These are phyloP conservation scores for Phytopythium aichiense DNA, from an alignment of 352 stramenopile species.

Conservation along the genomic window DNA sequence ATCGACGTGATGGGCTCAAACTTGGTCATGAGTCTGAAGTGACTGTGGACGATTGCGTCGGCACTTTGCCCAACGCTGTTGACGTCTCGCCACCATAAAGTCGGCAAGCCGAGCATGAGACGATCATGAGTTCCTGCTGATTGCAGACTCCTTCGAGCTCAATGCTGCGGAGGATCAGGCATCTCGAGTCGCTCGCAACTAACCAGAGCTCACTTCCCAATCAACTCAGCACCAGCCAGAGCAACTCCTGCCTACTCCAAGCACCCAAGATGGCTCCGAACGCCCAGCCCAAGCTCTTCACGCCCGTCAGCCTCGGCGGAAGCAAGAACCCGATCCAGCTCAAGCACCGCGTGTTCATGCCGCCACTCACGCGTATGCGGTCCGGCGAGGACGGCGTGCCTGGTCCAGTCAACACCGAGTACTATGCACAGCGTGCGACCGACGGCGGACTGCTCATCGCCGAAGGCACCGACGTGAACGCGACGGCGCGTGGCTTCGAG, in stretches of 20 bases:
- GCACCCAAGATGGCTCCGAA: background rate
- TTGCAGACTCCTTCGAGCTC: background rate
- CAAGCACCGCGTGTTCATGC: conserved; percentile 25
- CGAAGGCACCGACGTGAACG: conserved; percentile 3
- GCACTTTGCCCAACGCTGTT: background rate
- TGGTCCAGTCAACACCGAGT: conserved; percentile 16
- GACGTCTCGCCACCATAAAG: no score
- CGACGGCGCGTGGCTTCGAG: conserved; percentile 9
- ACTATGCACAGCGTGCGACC: conserved; percentile 7
- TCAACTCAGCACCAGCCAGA: background rate
- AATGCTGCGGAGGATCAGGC: background rate
- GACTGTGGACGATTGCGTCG: background rate
- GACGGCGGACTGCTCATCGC: conserved; percentile 6
- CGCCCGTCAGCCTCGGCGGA: conserved; percentile 11
- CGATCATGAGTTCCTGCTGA: no score
- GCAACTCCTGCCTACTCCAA: background rate
- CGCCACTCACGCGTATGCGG: conserved; percentile 17
- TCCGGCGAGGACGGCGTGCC: conserved; percentile 7
- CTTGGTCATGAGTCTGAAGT: background rate
- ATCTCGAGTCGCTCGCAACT: background rate
- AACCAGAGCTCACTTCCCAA: background rate
- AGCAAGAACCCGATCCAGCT: conserved; percentile 32
- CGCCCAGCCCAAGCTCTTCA: conserved; percentile 25
- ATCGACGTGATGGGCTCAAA: background rate
- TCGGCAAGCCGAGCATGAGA: no score